Percentiles rank a stretch among this genome's conserved stretches.
phyloP scores from a whole-genome alignment of 2,329 filamentous ascomycete species.

The Fusarium pilosicola region DNA sequence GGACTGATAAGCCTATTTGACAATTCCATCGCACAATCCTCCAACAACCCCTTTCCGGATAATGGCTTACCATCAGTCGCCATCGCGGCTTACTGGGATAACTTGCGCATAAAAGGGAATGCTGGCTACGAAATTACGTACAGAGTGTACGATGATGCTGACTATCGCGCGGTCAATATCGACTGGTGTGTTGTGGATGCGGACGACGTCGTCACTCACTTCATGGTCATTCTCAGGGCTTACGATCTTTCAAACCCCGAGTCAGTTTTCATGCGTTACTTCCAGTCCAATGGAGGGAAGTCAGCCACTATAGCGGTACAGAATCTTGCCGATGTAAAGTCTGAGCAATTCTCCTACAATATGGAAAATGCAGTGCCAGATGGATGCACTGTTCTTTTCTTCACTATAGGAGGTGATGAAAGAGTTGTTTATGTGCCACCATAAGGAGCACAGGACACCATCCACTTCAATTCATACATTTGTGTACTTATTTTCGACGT shows the following conservation, averaged over 20 bases:
- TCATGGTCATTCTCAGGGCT: background rate
- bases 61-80: background rate
- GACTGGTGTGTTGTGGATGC: background rate
- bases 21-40: background rate
- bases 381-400: background rate
- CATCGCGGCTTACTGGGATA: background rate
- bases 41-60: background rate
- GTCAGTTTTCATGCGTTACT: background rate
- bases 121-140: background rate
- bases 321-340: background rate
- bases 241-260: background rate
- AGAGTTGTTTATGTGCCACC: background rate
- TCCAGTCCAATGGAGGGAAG: background rate
- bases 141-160: background rate
- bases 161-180: background rate
- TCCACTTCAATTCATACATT: background rate
- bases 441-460: fast-evolving
- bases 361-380: background rate
- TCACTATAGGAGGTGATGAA: background rate
- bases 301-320: background rate
- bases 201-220: background rate
- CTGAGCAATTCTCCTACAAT: background rate
- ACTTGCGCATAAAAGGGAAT: background rate
- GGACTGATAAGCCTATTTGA: background rate
- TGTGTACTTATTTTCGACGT: background rate